Base-by-base conservation (phyloP, 2,329 filamentous ascomycete genomes). In the Paradendryphiella salina region DNA sequence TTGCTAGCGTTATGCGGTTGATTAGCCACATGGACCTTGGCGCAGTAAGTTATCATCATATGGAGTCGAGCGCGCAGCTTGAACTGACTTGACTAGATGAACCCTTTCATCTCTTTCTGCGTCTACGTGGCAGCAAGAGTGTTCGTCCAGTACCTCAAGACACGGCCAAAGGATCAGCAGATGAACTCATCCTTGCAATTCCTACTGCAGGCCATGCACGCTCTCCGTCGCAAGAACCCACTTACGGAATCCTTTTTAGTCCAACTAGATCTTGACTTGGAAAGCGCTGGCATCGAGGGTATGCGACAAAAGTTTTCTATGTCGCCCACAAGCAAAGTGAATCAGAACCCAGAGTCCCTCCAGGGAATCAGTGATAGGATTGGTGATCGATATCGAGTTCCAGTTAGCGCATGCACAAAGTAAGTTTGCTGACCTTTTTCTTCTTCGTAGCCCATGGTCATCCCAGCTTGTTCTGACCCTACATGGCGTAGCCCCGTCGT, bases 81-180 rank as follows among this genome's bases (percentile, higher is more conserved):
- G 2, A 20, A 31, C 5, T 66, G 61, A 57, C 52, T 64, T 32
- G 68, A 60, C 1, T 54, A 96, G 90, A 90, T 96, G 84, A 96
- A 96, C 61, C 90, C 93, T 0, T 97, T 96, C 70, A 88, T 96
- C 63, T 91, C 90, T 0, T 97, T 97, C 73, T 96, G 91, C 67
- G 82, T 99, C 35, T 97, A 96, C 64, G 92, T 97, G n/a, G 88
- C 93, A 9, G 90, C 93, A 17, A 84, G 94, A 43, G 93, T 97
- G 0, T 97, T 97, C 67, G 87, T 97, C 6, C 93, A 97, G 70
- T 96, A 95, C 66, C 80, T 97, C n/a, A 96, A 96, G 73, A 94
- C 89, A 49, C 82, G 88, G n/a, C 90, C 92, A 0, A 87, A 93
- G 23, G 93, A 97, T 72, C 84, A 80, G 66, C 89, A 85, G 72